Evolutionary conservation across 768 basidiomycete species (phyloP).

Genomic region (Ephemerocybe angulata): DNA sequence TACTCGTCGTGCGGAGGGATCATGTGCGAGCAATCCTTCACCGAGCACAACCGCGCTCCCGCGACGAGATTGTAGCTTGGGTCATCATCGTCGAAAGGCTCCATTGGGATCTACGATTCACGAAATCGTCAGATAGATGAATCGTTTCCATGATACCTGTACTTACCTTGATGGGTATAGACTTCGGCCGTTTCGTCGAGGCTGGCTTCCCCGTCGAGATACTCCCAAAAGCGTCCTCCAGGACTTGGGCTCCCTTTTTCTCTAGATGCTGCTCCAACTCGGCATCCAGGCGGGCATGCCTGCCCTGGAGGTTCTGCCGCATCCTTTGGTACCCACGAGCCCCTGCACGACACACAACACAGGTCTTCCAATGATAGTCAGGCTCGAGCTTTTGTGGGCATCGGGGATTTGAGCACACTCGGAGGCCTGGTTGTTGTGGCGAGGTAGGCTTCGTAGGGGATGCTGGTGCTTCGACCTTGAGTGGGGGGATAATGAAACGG

Average conservation of each 20-base stretch:
- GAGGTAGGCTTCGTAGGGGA: no score
- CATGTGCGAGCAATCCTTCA: constrained; percentile 30
- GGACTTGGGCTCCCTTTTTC: neutral
- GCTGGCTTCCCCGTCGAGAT: neutral
- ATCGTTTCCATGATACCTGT: neutral
- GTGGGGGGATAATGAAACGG: no score
- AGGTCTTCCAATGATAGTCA: constrained; percentile 40
- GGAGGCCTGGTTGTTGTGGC: neutral
- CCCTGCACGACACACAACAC: constrained; percentile 37
- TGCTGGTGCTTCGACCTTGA: no score
- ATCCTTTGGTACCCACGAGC: constrained; percentile 33
- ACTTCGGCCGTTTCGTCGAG: neutral
- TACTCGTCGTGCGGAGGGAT: constrained; percentile 37
- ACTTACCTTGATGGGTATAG: neutral
- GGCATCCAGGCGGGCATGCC: constrained; percentile 18
- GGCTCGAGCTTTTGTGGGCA: constrained; percentile 32
- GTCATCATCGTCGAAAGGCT: constrained; percentile 1
- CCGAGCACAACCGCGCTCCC: constrained; percentile 37
- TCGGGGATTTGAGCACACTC: constrained; percentile 27
- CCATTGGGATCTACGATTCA: constrained; percentile 11
- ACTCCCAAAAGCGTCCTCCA: neutral
- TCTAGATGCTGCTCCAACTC: constrained; percentile 12
- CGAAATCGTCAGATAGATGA: no score
- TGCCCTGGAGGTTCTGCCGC: constrained; percentile 25
- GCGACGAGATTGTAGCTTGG: constrained; percentile 16